Conservation (phyloP, 2,329 filamentous ascomycete genomes). For the Blastomyces emzantsi region DNA sequence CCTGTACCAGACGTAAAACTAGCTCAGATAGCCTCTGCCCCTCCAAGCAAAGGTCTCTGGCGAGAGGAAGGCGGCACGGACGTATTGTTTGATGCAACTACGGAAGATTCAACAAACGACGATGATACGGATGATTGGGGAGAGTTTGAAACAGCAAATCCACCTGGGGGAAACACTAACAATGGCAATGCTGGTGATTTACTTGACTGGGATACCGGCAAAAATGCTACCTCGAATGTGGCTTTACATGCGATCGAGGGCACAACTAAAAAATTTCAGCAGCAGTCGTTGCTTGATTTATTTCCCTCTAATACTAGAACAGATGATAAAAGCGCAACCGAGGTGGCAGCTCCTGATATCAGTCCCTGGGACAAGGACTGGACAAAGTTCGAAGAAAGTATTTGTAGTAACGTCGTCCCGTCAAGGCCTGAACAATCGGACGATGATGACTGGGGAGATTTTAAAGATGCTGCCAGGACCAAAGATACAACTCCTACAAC, state of each 20-base stretch:
- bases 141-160: constrained; percentile 35
- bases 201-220: constrained; percentile 5
- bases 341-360: neutral
- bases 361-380: neutral
- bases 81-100: constrained; percentile 56
- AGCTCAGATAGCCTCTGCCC: neutral
- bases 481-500: neutral
- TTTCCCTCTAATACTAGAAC: constrained; percentile 22
- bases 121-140: constrained; percentile 38
- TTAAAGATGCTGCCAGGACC: constrained; percentile 32
- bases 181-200: constrained; percentile 5
- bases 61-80: constrained; percentile 25
- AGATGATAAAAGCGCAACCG: constrained; percentile 4
- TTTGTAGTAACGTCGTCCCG: neutral
- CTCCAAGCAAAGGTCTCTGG: neutral
- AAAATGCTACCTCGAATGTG: neutral
- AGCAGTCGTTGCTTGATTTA: constrained; percentile 21
- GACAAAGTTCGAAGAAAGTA: constrained; percentile 3
- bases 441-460: constrained; percentile 47
- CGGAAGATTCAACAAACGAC: constrained; percentile 23
- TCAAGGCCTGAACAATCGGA: constrained; percentile 19
- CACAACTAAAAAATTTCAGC: neutral
- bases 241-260: neutral
- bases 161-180: constrained; percentile 13
- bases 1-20: neutral